Conservation (phyloP, 495 filamentous ascomycete species). For the Cairneyella variabilis region DNA sequence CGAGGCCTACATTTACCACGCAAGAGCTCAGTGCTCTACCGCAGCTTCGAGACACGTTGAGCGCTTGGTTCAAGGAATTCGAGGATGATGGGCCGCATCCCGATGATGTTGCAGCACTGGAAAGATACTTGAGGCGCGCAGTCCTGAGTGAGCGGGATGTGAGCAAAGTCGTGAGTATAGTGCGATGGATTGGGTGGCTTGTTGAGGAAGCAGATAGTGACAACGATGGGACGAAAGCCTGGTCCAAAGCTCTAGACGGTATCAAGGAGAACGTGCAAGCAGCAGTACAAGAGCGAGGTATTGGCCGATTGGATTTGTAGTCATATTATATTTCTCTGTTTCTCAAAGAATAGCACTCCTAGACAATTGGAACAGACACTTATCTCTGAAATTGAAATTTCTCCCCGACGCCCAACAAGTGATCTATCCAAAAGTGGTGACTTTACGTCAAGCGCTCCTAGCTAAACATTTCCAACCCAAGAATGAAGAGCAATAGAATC, state of each 20-base stretch:
- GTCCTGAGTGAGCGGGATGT: constrained; percentile 70
- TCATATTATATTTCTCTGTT: background rate
- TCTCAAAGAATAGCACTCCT: too few relatives aligned
- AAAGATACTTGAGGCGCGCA: constrained; percentile 63
- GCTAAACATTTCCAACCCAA: background rate
- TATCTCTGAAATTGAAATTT: too few relatives aligned
- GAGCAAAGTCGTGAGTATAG: constrained; percentile 64
- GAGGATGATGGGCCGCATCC: constrained; percentile 64
- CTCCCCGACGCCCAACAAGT: too few relatives aligned
- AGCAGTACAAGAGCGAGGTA: constrained; percentile 57
- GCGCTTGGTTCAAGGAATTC: constrained; percentile 65
- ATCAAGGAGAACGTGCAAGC: constrained; percentile 57
- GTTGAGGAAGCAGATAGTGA: constrained; percentile 47
- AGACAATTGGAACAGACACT: too few relatives aligned
- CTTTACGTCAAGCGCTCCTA: too few relatives aligned
- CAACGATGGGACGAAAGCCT: constrained; percentile 28
- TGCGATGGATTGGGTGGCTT: constrained; percentile 70
- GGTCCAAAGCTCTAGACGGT: constrained; percentile 44
- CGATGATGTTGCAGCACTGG: constrained; percentile 71
- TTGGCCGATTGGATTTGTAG: constrained; percentile 53
- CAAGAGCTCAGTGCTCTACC: constrained; percentile 47
- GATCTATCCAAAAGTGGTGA: too few relatives aligned
- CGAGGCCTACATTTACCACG: constrained; percentile 63
- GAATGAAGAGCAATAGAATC: background rate
- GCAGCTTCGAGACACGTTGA: constrained; percentile 59